Percentiles rank a stretch among this genome's conserved stretches.
phyloP scores from a whole-genome alignment of 2,329 filamentous ascomycete genomes.

The Fusarium sp. region DNA sequence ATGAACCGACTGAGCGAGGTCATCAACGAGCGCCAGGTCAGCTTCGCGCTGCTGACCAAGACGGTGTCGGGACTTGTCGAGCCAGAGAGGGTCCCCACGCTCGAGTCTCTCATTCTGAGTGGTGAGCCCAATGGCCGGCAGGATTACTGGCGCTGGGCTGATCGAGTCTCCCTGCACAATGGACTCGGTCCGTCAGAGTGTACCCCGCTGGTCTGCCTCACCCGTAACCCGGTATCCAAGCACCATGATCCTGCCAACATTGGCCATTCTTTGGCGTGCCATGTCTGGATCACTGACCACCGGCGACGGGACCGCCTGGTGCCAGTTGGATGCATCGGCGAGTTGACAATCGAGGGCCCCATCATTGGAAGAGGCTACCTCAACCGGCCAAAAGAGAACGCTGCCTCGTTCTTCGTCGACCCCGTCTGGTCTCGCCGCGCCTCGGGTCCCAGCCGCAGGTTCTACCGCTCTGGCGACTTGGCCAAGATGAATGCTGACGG shows the following conservation, averaged over 20 bases:
- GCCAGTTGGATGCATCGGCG: not conserved
- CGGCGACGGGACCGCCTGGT: not conserved
- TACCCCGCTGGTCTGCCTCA: not conserved
- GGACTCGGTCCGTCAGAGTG: not conserved
- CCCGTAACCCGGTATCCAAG: not conserved
- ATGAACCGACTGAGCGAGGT: slow-evolving; percentile 19
- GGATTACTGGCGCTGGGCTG: not conserved
- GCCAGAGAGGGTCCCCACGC: not conserved
- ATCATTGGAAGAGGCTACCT: not conserved
- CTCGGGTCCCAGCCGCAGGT: not conserved
- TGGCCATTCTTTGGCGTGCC: not conserved
- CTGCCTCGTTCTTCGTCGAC: not conserved
- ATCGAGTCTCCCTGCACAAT: not conserved
- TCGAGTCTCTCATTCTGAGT: not conserved
- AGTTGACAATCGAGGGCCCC: not conserved
- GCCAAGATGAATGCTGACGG: not conserved
- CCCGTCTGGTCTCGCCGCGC: not conserved
- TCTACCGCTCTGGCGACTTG: not conserved
- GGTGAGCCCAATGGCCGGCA: not conserved
- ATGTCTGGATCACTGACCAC: not conserved
- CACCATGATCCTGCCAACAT: not conserved
- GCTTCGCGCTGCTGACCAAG: slow-evolving; percentile 12
- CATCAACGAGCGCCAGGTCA: slow-evolving; percentile 15
- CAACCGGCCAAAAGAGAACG: not conserved
- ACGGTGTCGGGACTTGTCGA: not conserved